A percentile compares a stretch with the other conserved stretches of the same genome.
Evolutionary conservation across 2,329 filamentous ascomycete genomes (phyloP).

Genomic region (Arachnopeziza araneosa): DNA sequence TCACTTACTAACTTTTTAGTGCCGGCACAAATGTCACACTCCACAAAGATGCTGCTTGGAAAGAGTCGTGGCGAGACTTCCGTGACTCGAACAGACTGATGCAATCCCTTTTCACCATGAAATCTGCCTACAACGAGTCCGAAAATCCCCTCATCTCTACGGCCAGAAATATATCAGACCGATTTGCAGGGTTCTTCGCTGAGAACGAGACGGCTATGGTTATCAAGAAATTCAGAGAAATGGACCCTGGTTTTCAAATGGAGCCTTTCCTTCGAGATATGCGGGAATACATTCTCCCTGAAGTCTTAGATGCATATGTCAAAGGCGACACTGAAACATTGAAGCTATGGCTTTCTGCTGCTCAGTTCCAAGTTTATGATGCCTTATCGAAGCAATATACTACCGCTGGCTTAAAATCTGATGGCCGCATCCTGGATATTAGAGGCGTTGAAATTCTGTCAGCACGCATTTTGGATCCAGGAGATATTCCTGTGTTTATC

Average conservation of each 20-base stretch:
- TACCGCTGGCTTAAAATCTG: constrained; percentile 85
- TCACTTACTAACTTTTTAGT: constrained; percentile 45
- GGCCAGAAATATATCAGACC: constrained; percentile 84
- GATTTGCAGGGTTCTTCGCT: constrained; percentile 91
- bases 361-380: constrained; percentile 93
- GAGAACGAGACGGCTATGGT: constrained; percentile 98
- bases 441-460: constrained; percentile 84
- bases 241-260: constrained; percentile 91
- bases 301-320: constrained; percentile 96
- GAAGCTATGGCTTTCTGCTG: constrained; percentile 92
- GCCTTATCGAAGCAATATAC: constrained; percentile 97
- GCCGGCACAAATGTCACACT: constrained; percentile 91
- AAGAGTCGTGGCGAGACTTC: constrained; percentile 97
- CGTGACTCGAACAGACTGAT: constrained; percentile 83
- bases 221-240: constrained; percentile 94
- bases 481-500: constrained; percentile 92
- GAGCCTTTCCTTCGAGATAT: constrained; percentile 94
- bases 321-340: constrained; percentile 89
- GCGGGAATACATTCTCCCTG: constrained; percentile 94
- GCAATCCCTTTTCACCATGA: constrained; percentile 81
- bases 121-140: constrained; percentile 87
- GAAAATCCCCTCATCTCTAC: constrained; percentile 94
- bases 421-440: constrained; percentile 93
- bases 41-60: constrained; percentile 96
- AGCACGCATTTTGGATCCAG: constrained; percentile 75